These are phyloP conservation scores for Cladosporium halotolerans DNA, from an alignment of 2,329 filamentous ascomycete genomes.

Conservation along the genomic window DNA sequence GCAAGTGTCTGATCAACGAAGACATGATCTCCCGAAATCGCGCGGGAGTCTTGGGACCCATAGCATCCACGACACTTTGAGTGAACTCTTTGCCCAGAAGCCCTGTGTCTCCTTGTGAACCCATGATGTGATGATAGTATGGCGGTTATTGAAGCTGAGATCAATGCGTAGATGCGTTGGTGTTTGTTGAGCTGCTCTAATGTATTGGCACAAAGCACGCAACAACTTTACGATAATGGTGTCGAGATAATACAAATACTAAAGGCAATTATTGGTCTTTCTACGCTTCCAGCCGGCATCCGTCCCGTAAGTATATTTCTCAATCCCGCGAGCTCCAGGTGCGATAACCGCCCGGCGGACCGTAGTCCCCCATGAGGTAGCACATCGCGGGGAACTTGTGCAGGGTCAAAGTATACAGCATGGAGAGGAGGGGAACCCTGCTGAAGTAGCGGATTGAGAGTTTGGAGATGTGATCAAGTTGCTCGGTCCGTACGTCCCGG, in stretches of 20 bases:
- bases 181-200: background rate
- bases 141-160: background rate
- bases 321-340: background rate
- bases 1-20: slow-evolving; percentile 49
- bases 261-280: background rate
- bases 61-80: slow-evolving; percentile 30
- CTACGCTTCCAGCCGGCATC: background rate
- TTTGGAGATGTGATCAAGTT: too few species aligned
- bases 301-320: too few species aligned
- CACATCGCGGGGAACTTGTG: too few species aligned
- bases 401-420: too few species aligned
- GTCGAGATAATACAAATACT: too few species aligned
- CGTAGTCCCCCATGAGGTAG: background rate
- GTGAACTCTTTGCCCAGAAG: slow-evolving; percentile 29
- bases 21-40: slow-evolving; percentile 37
- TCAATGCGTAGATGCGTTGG: background rate
- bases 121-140: background rate
- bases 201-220: background rate
- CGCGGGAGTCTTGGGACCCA: slow-evolving; percentile 30
- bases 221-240: too few species aligned
- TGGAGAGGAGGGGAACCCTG: too few species aligned
- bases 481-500: too few species aligned
- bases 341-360: background rate
- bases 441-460: too few species aligned
- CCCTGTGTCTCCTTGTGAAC: background rate